A percentile compares a stretch with the other conserved stretches of the same genome.
phyloP scores from a whole-genome alignment of 2,329 filamentous ascomycete species.

The Epichloe coenophiala region DNA sequence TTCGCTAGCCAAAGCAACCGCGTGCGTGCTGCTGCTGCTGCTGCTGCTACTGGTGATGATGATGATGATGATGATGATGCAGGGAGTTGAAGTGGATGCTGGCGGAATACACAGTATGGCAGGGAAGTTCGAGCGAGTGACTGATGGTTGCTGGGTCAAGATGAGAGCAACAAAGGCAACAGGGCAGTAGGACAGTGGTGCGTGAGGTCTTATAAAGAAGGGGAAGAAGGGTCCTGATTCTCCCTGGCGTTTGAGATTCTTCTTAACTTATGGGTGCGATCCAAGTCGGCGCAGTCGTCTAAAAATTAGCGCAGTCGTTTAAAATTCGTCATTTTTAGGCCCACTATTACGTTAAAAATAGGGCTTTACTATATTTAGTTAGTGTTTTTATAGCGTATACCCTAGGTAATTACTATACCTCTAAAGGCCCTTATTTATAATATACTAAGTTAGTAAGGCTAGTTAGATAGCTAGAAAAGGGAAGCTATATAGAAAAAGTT shows the following conservation, averaged over 20 bases:
- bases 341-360: no score
- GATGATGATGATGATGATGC: not conserved
- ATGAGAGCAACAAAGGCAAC: not conserved
- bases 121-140: not conserved
- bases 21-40: no score
- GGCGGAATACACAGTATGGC: not conserved
- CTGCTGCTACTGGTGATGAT: not conserved
- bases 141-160: not conserved
- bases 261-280: not conserved
- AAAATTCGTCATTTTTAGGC: no score
- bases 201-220: not conserved
- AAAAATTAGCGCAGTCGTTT: no score
- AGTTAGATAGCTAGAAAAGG: no score
- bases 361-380: no score
- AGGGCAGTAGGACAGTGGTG: not conserved
- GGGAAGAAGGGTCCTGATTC: not conserved
- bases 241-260: constrained; percentile 4
- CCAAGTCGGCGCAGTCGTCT: no score
- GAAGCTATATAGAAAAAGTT: no score
- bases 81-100: not conserved
- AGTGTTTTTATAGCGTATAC: no score
- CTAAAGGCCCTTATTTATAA: no score
- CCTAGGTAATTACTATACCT: no score
- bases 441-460: no score
- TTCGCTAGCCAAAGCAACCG: not conserved